phyloP scores from a whole-genome alignment of 2,329 filamentous ascomycete species.

The Seiridium unicorne region DNA sequence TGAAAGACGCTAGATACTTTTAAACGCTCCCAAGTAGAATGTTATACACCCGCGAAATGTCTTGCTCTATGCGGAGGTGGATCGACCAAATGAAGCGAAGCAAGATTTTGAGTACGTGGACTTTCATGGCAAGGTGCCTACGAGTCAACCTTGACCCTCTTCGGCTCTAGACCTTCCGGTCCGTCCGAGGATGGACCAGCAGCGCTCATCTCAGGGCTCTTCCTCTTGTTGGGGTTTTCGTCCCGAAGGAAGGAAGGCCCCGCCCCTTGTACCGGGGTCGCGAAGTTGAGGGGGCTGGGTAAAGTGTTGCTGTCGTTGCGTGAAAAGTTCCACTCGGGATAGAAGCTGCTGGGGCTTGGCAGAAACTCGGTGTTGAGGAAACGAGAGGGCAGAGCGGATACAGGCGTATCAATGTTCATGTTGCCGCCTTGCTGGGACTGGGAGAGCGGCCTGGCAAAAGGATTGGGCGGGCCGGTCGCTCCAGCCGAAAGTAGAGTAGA shows the following conservation, averaged over 20 bases:
- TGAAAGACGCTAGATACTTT: constrained; percentile 3
- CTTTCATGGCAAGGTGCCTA: constrained; percentile 19
- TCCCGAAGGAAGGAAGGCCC: constrained; percentile 64
- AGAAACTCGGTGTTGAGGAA: constrained; percentile 87
- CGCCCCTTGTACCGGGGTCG: constrained; percentile 69
- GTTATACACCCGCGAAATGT: constrained; percentile 18
- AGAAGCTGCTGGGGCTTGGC: constrained; percentile 89
- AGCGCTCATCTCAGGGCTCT: constrained; percentile 51
- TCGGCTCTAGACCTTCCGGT: constrained; percentile 46
- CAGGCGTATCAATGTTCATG: constrained; percentile 73
- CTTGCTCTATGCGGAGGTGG: not conserved
- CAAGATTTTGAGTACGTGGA: not conserved
- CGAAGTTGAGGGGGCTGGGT: constrained; percentile 89
- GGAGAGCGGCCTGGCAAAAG: constrained; percentile 84
- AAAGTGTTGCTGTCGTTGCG: constrained; percentile 76
- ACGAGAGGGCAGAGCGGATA: constrained; percentile 88
- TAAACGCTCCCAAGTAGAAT: constrained; percentile 12
- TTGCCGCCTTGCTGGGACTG: constrained; percentile 62
- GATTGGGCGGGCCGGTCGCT: constrained; percentile 89
- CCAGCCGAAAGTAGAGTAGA: constrained; percentile 85
- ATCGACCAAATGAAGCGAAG: not conserved
- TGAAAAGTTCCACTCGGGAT: constrained; percentile 83
- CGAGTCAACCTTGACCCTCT: constrained; percentile 51
- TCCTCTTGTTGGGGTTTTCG: constrained; percentile 52
- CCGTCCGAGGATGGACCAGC: constrained; percentile 38